phyloP scores from a whole-genome alignment of 768 basidiomycete species.

The Suillus brevipes region DNA sequence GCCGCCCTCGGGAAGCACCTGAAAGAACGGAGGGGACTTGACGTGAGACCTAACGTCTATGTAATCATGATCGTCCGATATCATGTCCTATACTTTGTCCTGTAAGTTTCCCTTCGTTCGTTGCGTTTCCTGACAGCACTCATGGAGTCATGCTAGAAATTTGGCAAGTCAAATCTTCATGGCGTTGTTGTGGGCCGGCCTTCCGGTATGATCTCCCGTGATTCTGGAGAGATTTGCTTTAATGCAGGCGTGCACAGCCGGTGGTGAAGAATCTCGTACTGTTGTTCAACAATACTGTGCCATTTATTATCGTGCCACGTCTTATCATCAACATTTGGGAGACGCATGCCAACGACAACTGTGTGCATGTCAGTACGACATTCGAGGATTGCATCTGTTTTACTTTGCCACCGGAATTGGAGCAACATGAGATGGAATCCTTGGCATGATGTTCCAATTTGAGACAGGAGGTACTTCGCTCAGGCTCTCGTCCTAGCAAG shows the following conservation, averaged over 20 bases:
- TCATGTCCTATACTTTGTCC: neutral
- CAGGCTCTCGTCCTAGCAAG: neutral
- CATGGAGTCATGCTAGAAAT: neutral
- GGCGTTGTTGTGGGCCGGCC: neutral
- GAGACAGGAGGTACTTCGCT: neutral
- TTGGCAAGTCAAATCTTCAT: neutral
- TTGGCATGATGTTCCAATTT: neutral
- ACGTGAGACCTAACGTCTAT: neutral
- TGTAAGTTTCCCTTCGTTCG: neutral
- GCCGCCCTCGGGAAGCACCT: neutral
- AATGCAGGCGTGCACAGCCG: neutral
- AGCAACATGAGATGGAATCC: too few relatives aligned
- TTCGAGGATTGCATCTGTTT: neutral
- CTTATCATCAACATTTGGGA: neutral
- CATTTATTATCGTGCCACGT: neutral
- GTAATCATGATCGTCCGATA: neutral
- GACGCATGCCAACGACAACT: neutral
- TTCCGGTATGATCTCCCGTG: neutral
- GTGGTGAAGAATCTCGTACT: neutral
- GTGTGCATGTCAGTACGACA: neutral
- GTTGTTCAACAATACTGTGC: neutral
- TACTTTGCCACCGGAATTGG: neutral
- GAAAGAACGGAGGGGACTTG: neutral
- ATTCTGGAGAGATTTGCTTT: neutral
- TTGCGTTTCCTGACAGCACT: neutral